Percentiles rank a stretch among this genome's conserved stretches.
These are phyloP conservation scores for Metarhizium robertsii DNA, from an alignment of 2,329 filamentous ascomycete species.

Conservation along the genomic window DNA sequence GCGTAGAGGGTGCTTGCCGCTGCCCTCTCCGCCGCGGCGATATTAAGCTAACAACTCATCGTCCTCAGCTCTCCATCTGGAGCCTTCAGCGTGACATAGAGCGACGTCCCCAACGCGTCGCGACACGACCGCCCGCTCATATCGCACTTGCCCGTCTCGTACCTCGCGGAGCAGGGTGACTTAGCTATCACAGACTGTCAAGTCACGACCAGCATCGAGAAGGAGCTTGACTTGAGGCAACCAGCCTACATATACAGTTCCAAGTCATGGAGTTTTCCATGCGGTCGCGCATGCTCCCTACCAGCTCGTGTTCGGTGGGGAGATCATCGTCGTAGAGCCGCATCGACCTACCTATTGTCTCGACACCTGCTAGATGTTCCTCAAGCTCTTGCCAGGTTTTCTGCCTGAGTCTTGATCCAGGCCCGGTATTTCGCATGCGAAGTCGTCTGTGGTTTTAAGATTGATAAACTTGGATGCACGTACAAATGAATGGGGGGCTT, in stretches of 20 bases:
- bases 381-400: not conserved
- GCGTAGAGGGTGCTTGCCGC: too few relatives aligned
- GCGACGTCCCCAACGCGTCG: not conserved
- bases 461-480: too few relatives aligned
- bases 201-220: not conserved
- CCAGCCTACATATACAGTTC: not conserved
- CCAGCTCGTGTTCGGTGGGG: not conserved
- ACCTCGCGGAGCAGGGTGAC: not conserved
- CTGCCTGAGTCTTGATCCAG: not conserved
- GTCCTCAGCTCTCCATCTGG: too few relatives aligned
- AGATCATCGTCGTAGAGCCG: constrained; percentile 2
- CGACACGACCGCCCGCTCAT: not conserved
- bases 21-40: too few relatives aligned
- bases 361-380: not conserved
- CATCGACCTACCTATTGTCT: not conserved
- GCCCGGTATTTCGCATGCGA: not conserved
- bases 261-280: not conserved
- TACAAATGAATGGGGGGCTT: too few relatives aligned
- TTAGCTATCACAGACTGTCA: not conserved
- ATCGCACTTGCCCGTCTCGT: not conserved
- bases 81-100: too few relatives aligned
- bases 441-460: too few relatives aligned
- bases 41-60: too few relatives aligned
- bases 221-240: not conserved
- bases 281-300: not conserved